Evolutionary conservation across 208 protist species (phyloP).

Genomic region (Phytomonas sp.): DNA sequence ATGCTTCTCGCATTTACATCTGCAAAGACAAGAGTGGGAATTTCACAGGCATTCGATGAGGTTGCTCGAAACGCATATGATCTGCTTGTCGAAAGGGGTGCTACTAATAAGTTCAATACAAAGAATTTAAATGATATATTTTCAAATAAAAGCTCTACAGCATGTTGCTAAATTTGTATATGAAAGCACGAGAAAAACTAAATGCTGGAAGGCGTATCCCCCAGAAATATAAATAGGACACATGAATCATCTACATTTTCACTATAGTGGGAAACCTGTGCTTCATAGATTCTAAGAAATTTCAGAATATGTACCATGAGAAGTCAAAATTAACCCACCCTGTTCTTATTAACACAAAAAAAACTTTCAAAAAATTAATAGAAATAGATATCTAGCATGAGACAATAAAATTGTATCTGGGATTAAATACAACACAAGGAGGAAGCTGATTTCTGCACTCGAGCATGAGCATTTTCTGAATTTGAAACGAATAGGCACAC

Average conservation of each 20-base stretch:
- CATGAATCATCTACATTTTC: neutral
- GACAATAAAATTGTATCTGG: conserved; percentile 4
- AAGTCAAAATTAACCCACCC: no score
- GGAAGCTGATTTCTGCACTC: neutral
- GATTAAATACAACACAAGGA: neutral
- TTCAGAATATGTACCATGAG: no score
- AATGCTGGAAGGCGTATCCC: neutral
- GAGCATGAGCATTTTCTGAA: no score
- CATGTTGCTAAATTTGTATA: conserved; percentile 3
- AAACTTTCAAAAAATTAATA: neutral
- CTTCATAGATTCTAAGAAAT: neutral
- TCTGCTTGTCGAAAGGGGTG: conserved; percentile 62
- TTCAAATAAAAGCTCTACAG: neutral
- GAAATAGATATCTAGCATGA: neutral
- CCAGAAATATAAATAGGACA: neutral
- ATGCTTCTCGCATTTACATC: conserved; percentile 81
- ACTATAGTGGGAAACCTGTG: neutral
- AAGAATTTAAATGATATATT: neutral
- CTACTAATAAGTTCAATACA: neutral
- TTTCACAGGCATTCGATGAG: conserved; percentile 80
- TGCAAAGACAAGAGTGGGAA: conserved; percentile 66
- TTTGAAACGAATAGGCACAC: neutral
- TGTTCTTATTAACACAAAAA: no score
- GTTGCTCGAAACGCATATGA: conserved; percentile 59
- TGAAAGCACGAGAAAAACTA: neutral